Percentiles rank a stretch among this genome's conserved stretches.
phyloP scores from a whole-genome alignment of 768 basidiomycete species.

The Naematelia aurantialba region DNA sequence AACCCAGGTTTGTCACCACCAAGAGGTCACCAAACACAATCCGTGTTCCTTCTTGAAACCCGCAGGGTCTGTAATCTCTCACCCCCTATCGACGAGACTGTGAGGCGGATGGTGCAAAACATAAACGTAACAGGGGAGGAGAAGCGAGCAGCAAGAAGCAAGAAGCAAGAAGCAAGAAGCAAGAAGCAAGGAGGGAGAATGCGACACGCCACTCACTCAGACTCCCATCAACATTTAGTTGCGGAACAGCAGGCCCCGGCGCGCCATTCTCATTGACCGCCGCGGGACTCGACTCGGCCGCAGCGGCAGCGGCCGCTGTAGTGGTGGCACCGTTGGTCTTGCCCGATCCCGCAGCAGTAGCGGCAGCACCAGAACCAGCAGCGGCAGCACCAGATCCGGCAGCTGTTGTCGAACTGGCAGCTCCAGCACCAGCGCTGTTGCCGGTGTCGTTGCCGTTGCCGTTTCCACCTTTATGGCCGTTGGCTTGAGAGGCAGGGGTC shows the following conservation, averaged over 20 bases:
- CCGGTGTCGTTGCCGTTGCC: conserved; percentile 1
- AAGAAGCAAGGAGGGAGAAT: background rate
- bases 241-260: conserved; percentile 34
- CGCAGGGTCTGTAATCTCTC: too few relatives aligned
- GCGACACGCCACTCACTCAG: conserved; percentile 18
- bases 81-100: background rate
- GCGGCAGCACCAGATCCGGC: background rate
- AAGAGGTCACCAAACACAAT: too few relatives aligned
- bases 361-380: background rate
- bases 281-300: background rate
- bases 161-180: background rate
- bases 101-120: background rate
- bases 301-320: background rate
- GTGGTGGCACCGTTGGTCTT: background rate
- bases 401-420: background rate
- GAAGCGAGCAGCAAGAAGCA: background rate
- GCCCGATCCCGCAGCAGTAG: background rate
- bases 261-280: conserved; percentile 10
- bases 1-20: too few relatives aligned
- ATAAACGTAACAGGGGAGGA: background rate
- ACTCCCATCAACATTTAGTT: conserved; percentile 23
- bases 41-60: too few relatives aligned
- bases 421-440: background rate
- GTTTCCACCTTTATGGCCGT: background rate
- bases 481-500: background rate